Evolutionary conservation across 1,139 yeast species (phyloP).

Genomic region (Meyerozyma athensensis): DNA sequence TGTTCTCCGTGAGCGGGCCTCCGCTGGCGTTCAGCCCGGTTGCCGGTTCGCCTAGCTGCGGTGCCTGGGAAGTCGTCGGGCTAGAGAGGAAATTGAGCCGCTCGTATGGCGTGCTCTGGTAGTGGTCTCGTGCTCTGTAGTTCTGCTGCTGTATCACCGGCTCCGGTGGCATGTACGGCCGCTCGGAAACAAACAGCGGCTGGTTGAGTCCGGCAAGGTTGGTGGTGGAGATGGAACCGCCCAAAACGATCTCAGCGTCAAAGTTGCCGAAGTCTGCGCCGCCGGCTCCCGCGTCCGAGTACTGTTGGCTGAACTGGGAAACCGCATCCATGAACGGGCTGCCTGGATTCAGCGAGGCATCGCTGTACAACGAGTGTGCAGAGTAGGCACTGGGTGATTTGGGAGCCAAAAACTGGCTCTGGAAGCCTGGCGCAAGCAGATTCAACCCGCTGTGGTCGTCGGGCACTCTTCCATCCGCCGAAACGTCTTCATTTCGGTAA

Average conservation of each 20-base stretch:
- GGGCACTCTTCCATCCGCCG: neutral
- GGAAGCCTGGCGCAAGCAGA: neutral
- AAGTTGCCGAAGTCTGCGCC: conserved; percentile 15
- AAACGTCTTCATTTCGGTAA: too few relatives aligned
- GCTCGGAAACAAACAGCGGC: neutral
- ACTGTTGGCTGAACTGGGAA: conserved; percentile 25
- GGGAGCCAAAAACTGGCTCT: conserved; percentile 1
- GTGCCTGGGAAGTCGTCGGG: neutral
- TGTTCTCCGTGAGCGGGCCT: conserved; percentile 26
- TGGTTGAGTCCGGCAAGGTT: conserved; percentile 22
- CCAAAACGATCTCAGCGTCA: conserved; percentile 36
- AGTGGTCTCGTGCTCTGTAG: conserved; percentile 8
- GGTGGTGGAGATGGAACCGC: conserved; percentile 38
- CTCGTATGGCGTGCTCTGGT: conserved; percentile 5
- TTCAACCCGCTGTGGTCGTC: neutral
- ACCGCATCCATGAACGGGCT: conserved; percentile 39
- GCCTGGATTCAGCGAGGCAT: conserved; percentile 35
- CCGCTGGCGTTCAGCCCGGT: neutral
- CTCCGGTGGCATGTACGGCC: neutral
- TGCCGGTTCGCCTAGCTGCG: neutral
- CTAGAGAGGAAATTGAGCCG: neutral
- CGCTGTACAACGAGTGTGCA: conserved; percentile 31
- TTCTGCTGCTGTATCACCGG: conserved; percentile 2
- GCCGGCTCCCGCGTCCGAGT: conserved; percentile 4
- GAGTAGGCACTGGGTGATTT: conserved; percentile 8